Conservation (phyloP, 768 basidiomycete species). For the Tubosaeta sp. region DNA sequence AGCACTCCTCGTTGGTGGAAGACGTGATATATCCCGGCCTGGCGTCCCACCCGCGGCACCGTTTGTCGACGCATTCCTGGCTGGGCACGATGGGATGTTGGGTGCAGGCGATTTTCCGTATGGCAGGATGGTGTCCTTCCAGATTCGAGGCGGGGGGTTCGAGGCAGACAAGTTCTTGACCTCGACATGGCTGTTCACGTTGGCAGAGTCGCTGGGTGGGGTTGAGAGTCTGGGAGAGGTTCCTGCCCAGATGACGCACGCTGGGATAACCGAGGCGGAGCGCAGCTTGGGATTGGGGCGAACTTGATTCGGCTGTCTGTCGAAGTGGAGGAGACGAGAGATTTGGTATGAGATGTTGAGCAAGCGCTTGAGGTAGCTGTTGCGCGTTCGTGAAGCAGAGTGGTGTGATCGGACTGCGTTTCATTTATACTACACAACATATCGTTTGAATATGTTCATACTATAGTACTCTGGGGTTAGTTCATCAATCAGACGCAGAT, state of each 20-base stretch:
- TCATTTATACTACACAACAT: too few species aligned
- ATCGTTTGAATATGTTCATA: too few species aligned
- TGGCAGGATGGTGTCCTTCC: constrained; percentile 84
- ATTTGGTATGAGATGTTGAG: constrained; percentile 49
- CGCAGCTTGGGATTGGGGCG: constrained; percentile 75
- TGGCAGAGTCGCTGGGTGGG: constrained; percentile 89
- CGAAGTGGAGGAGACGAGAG: constrained; percentile 84
- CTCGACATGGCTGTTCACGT: constrained; percentile 59
- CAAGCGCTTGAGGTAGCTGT: constrained; percentile 24
- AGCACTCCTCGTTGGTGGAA: constrained; percentile 55
- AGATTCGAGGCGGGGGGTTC: constrained; percentile 46
- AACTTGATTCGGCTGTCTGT: constrained; percentile 77
- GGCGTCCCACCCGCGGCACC: constrained; percentile 59
- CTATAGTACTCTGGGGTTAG: too few species aligned
- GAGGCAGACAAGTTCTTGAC: constrained; percentile 69
- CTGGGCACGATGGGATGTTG: constrained; percentile 19
- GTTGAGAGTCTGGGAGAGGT: constrained; percentile 90
- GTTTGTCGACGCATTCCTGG: constrained; percentile 47
- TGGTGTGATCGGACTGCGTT: too few species aligned
- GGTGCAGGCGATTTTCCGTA: constrained; percentile 82
- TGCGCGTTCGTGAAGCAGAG: not conserved
- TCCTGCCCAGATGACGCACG: constrained; percentile 88
- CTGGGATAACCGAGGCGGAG: constrained; percentile 64
- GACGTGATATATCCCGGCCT: constrained; percentile 87
- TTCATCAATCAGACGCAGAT: not conserved